Evolutionary conservation across 2,329 filamentous ascomycete species (phyloP).

Genomic region (Penicillium fuscoglaucum): DNA sequence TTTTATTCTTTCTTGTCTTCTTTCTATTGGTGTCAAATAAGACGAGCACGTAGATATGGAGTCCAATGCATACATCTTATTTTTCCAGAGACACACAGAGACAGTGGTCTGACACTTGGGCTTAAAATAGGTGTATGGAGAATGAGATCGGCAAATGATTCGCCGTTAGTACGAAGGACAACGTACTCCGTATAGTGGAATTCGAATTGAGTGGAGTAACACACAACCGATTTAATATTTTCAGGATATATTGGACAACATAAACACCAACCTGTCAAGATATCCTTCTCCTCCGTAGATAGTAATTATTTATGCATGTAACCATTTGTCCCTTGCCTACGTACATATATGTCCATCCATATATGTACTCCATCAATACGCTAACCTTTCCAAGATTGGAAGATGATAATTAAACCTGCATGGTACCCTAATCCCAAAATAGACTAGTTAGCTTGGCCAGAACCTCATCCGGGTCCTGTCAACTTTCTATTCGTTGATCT

Average conservation of each 20-base stretch:
- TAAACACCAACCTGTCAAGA: background rate
- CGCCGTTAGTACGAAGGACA: background rate
- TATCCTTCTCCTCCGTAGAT: background rate
- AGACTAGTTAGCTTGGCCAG: conserved; percentile 17
- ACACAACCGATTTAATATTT: background rate
- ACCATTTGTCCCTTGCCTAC: background rate
- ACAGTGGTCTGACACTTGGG: conserved; percentile 1
- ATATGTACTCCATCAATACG: too few relatives aligned
- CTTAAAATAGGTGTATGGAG: conserved; percentile 9
- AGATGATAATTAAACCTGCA: conserved; percentile 26
- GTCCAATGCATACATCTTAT: conserved; percentile 4
- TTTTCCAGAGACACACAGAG: background rate
- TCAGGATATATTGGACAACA: background rate
- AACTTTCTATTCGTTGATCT: conserved; percentile 13
- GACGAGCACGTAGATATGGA: conserved; percentile 10
- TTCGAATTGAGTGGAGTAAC: background rate
- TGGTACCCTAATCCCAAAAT: conserved; percentile 9
- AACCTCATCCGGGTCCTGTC: conserved; percentile 15
- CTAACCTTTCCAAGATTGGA: background rate
- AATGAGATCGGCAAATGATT: conserved; percentile 9
- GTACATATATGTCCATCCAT: background rate
- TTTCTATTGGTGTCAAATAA: conserved; percentile 3
- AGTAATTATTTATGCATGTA: background rate
- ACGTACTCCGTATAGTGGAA: background rate
- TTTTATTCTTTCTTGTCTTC: conserved; percentile 8